Percentiles rank a stretch among this genome's conserved stretches.
phyloP scores from a whole-genome alignment of 148 eudicot species.

The Bassia scoparia region DNA sequence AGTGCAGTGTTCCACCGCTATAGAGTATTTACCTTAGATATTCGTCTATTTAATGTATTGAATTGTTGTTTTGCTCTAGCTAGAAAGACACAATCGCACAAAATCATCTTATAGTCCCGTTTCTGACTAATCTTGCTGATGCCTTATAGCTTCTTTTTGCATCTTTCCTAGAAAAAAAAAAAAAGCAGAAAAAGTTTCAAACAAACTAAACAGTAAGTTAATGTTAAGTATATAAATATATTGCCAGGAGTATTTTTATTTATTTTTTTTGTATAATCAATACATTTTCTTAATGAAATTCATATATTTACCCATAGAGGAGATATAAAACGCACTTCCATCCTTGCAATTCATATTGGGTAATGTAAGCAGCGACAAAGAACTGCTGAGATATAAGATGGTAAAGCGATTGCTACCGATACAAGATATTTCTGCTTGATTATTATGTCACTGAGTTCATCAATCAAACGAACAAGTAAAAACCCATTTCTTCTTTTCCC shows the following conservation, averaged over 20 bases:
- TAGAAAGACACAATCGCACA: constrained; percentile 9
- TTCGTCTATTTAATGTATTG: not conserved
- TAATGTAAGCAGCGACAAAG: constrained; percentile 31
- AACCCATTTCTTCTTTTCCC: too few species aligned
- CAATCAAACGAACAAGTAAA: not conserved
- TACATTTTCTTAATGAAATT: not conserved
- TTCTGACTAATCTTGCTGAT: not conserved
- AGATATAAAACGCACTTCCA: constrained; percentile 24
- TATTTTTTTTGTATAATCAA: too few species aligned
- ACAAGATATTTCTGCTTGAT: constrained; percentile 29
- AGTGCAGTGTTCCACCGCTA: not conserved
- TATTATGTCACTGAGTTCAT: not conserved
- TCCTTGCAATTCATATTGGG: constrained; percentile 23
- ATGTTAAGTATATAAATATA: too few species aligned
- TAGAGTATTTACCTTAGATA: not conserved
- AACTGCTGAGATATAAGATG: constrained; percentile 36
- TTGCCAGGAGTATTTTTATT: too few species aligned
- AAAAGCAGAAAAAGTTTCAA: constrained; percentile 9
- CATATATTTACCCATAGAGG: constrained; percentile 18
- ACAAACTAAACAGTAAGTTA: constrained; percentile 22
- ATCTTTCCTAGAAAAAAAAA: constrained; percentile 8
- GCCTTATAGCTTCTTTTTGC: constrained; percentile 7
- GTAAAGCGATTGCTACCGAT: constrained; percentile 48
- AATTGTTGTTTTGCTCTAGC: not conserved
- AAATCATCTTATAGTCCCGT: constrained; percentile 9